These are phyloP conservation scores for Aureococcus anophagefferens DNA, from an alignment of 108 stramenopile genomes.

Conservation along the genomic window DNA sequence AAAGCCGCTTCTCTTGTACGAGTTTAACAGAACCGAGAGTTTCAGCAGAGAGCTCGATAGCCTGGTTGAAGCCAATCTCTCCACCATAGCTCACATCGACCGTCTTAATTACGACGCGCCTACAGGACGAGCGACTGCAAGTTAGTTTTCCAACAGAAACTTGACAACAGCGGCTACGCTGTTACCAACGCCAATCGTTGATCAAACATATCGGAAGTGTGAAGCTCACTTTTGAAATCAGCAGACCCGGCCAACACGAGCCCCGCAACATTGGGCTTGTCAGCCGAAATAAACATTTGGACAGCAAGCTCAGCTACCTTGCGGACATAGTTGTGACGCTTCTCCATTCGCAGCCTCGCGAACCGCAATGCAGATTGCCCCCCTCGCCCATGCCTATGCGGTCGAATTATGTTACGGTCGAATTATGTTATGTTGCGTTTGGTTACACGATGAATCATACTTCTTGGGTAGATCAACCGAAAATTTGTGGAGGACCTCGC, in stretches of 20 bases:
- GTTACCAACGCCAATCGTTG: background rate
- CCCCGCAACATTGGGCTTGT: conserved; percentile 89
- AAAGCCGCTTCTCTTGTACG: conserved; percentile 94
- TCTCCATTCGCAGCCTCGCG: conserved; percentile 94
- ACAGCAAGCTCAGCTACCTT: conserved; percentile 96
- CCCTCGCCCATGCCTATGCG: conserved; percentile 50
- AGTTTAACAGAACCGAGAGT: conserved; percentile 91
- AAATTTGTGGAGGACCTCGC: conserved; percentile 94
- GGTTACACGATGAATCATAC: conserved; percentile 45
- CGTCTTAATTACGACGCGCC: conserved; percentile 87
- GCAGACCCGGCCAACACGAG: conserved; percentile 92
- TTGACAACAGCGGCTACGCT: too few relatives aligned
- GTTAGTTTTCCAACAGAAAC: too few relatives aligned
- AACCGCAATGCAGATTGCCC: conserved; percentile 99
- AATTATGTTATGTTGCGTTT: too few relatives aligned
- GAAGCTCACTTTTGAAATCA: conserved; percentile 93
- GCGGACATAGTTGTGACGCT: conserved; percentile 97
- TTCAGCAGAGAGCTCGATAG: conserved; percentile 89
- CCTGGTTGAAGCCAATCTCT: conserved; percentile 97
- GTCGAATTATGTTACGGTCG: too few relatives aligned
- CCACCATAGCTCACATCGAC: conserved; percentile 97
- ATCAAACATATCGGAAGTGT: conserved; percentile 4
- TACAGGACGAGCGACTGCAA: too few relatives aligned
- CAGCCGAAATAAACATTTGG: conserved; percentile 86
- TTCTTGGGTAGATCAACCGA: conserved; percentile 98